Conservation (phyloP, 148 eudicot species). For the Rhododendron williamsianum region DNA sequence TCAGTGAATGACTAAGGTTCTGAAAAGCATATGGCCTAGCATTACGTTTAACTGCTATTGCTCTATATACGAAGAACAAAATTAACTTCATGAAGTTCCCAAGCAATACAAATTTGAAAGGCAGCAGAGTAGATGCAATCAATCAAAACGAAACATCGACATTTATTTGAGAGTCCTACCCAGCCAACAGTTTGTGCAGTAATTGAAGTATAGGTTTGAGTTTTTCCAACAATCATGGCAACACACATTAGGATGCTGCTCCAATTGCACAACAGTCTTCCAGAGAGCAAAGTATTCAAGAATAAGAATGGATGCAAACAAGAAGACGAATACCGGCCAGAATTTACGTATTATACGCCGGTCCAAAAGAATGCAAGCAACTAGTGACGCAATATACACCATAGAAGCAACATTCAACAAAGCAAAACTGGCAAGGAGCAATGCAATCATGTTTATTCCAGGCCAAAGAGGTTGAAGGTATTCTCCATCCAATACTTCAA, state of each 20-base stretch:
- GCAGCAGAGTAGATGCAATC: not conserved
- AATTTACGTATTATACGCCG: conserved; percentile 68
- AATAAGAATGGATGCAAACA: conserved; percentile 71
- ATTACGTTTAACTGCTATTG: not conserved
- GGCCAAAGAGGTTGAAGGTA: conserved; percentile 90
- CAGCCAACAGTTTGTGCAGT: conserved; percentile 81
- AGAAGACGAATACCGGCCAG: conserved; percentile 73
- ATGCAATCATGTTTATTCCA: conserved; percentile 93
- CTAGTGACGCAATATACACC: conserved; percentile 79
- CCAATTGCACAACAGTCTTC: conserved; percentile 46
- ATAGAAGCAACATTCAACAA: conserved; percentile 78
- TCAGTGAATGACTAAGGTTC: not conserved
- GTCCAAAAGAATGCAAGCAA: conserved; percentile 70
- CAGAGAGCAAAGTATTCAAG: conserved; percentile 83
- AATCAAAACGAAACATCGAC: not conserved
- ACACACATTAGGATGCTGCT: conserved; percentile 30
- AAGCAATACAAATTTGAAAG: not conserved
- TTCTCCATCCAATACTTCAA: conserved; percentile 95
- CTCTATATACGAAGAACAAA: not conserved
- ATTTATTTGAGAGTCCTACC: conserved; percentile 41
- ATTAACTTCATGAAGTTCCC: conserved; percentile 1
- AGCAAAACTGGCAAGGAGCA: conserved; percentile 85
- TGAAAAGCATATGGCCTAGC: not conserved
- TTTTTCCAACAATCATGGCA: conserved; percentile 91
- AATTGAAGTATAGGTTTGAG: conserved; percentile 56